A percentile compares a stretch with the other conserved stretches of the same genome.
Conservation (phyloP, 2,329 filamentous ascomycete genomes). For the Thielaviopsis punctulata region DNA sequence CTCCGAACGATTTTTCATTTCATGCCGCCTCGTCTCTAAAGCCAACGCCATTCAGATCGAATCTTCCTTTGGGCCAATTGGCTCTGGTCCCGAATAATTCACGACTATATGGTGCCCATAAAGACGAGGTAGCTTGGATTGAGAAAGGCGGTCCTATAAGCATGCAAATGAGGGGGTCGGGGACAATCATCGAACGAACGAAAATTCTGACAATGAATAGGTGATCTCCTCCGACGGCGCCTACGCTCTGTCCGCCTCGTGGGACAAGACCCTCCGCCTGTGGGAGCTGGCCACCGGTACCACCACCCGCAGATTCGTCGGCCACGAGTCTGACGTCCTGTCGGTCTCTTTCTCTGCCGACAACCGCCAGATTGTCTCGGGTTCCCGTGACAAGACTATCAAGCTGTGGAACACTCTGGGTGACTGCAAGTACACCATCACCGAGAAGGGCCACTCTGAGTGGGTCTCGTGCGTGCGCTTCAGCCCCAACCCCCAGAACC, state of each 20-base stretch:
- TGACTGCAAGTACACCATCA: slow-evolving; percentile 99
- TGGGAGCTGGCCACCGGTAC: slow-evolving; percentile 97
- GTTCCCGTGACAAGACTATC: slow-evolving; percentile 94
- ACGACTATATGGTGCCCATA: not conserved
- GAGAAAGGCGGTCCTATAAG: not conserved
- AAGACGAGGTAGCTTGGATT: not conserved
- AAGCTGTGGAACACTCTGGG: slow-evolving; percentile 99
- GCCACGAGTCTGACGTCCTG: slow-evolving; percentile 98
- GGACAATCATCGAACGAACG: not conserved
- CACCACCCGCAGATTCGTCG: slow-evolving; percentile 96
- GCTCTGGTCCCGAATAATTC: not conserved
- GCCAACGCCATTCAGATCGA: not conserved
- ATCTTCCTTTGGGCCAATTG: not conserved
- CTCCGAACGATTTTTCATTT: not conserved
- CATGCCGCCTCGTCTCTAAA: not conserved
- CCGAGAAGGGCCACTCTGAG: slow-evolving; percentile 99
- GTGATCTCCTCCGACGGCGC: slow-evolving; percentile 99
- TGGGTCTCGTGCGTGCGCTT: slow-evolving; percentile 99
- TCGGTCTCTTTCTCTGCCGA: slow-evolving; percentile 99
- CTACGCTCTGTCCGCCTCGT: slow-evolving; percentile 95
- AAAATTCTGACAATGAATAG: slow-evolving; percentile 26
- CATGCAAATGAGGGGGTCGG: not conserved
- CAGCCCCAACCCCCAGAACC: slow-evolving; percentile 99
- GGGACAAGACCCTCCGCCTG: slow-evolving; percentile 99
- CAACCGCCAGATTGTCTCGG: slow-evolving; percentile 99